phyloP scores from a whole-genome alignment of 305 asterid species.

The Fraxinus paxiana region DNA sequence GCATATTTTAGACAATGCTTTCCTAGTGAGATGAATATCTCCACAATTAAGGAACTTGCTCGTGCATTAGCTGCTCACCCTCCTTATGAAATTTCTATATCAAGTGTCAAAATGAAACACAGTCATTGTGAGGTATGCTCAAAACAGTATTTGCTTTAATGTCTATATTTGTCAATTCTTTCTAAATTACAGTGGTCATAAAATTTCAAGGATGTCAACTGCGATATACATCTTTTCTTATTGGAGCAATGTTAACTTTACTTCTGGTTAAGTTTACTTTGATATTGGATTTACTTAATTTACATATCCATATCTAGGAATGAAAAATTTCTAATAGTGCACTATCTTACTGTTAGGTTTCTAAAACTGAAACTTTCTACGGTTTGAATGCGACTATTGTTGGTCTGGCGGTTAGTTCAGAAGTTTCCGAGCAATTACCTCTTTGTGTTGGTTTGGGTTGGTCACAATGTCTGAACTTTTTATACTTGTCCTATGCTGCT shows the following conservation, averaged over 20 bases:
- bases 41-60: constrained; percentile 71
- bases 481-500: neutral
- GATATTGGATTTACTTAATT: neutral
- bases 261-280: neutral
- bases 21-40: constrained; percentile 50
- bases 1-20: constrained; percentile 91
- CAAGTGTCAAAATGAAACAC: constrained; percentile 66
- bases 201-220: neutral
- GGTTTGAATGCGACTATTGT: constrained; percentile 82
- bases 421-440: constrained; percentile 47
- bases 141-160: neutral
- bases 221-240: no score
- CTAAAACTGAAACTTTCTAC: constrained; percentile 58
- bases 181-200: neutral
- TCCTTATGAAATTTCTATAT: constrained; percentile 70
- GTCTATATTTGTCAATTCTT: neutral
- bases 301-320: neutral
- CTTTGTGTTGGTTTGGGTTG: constrained; percentile 86
- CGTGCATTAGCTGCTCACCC: constrained; percentile 70
- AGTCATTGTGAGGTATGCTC: constrained; percentile 71
- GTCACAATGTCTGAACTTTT: constrained; percentile 26
- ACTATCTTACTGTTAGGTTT: constrained; percentile 51
- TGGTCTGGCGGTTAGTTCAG: constrained; percentile 68
- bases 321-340: constrained; percentile 16
- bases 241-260: no score